phyloP scores from a whole-genome alignment of 148 eudicot species.

The Suaeda aralocaspica region DNA sequence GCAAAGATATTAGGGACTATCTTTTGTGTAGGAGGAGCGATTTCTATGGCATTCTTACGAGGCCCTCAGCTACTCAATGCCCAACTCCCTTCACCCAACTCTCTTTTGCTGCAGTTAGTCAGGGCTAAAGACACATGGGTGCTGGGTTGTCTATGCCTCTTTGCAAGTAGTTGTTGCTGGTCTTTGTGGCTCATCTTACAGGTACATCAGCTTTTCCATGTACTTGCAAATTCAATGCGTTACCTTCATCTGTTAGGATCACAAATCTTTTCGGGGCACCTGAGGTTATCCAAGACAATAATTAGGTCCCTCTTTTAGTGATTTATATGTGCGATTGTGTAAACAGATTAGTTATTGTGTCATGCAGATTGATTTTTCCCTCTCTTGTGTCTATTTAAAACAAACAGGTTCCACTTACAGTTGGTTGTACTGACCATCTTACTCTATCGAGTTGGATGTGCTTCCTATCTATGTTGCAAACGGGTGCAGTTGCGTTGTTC shows the following conservation, averaged over 20 bases:
- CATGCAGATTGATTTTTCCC: too few relatives aligned
- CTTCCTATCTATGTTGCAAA: conserved; percentile 55
- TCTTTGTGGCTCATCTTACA: conserved; percentile 80
- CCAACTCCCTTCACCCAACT: conserved; percentile 30
- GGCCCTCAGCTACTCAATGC: conserved; percentile 69
- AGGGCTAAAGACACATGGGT: conserved; percentile 50
- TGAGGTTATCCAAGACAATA: too few relatives aligned
- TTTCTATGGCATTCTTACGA: conserved; percentile 56
- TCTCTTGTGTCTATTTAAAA: too few relatives aligned
- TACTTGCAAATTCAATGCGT: too few relatives aligned
- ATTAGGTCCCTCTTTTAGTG: too few relatives aligned
- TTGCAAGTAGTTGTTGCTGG: conserved; percentile 61
- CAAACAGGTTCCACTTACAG: conserved; percentile 48
- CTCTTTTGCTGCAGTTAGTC: conserved; percentile 16
- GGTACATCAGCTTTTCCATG: too few relatives aligned
- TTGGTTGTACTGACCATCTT: conserved; percentile 51
- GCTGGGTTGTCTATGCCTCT: conserved; percentile 58
- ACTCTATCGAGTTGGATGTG: conserved; percentile 70
- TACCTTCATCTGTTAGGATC: too few relatives aligned
- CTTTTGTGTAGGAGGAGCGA: conserved; percentile 63
- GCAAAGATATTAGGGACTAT: conserved; percentile 72
- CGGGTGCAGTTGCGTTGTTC: conserved; percentile 44
- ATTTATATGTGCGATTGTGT: too few relatives aligned
- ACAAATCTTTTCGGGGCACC: too few relatives aligned
- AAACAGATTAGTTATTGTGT: too few relatives aligned